Evolutionary conservation across 2,329 filamentous ascomycete species (phyloP), one percentile per base, ranked within the genome.

Genomic region (Aspergillus brasiliensis): DNA sequence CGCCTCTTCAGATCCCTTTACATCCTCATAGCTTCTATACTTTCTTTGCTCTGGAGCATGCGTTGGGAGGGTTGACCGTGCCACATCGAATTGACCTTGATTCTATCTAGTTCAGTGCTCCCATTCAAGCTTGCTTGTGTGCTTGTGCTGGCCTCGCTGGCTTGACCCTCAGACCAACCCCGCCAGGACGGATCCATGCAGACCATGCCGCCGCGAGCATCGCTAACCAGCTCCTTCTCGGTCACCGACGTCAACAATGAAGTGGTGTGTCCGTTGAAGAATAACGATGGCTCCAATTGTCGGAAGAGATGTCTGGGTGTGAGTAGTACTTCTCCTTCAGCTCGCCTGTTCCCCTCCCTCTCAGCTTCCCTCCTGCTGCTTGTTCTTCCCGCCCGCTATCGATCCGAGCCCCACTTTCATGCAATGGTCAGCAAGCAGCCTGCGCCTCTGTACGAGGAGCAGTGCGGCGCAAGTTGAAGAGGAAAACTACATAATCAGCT

Each of bases 301-400:
- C 89, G 94, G 77, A 99, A 99, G 83, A 87, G 94, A 83, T 99
- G 95, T 82, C 89, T 96, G 75, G 95, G 95, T 80, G 95, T 98
- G 85, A 92, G 93, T 95, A 64, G 62, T 65, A 17, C 62, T 65
- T 59, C 60, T 40, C 23, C 42, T 34, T 51, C 34, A 28, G 17
- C 64, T 62, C 58, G 59, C 64, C 63, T 46, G 40, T 21, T 19
- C 5, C 44, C 57, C 61, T 53, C 51, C 62, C 57, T 42, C 54
- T 56, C 57, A 38, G 51, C 40, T 40, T 13, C 31, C 31, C 31
- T 34, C 31, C 31, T 34, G 31, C 31, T 34, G 31, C 55, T 57
- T 51, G 37, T 44, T 23, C 47, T 27, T 57, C 54, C 49, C 52
- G 49, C 40, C 34, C 51, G 34, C 40, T 52, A 58, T 58, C 60